Conservation (phyloP, 352 stramenopile species). For the Phytophthora pisi region DNA sequence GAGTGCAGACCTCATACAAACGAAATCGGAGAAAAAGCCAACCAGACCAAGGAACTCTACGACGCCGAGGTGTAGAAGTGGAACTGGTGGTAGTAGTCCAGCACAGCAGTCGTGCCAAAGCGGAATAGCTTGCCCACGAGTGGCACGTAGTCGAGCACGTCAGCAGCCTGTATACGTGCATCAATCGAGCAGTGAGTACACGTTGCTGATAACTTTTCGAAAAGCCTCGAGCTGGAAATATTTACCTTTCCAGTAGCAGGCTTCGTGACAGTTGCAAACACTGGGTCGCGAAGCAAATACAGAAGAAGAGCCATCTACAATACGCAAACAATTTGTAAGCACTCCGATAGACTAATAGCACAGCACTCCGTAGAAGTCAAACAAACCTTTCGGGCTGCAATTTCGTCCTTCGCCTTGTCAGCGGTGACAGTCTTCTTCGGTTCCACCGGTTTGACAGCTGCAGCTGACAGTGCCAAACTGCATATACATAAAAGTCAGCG, state of each 20-base stretch:
- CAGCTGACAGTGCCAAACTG: constrained; percentile 62
- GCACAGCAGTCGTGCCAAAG: constrained; percentile 64
- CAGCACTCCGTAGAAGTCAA: neutral
- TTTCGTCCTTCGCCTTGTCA: constrained; percentile 62
- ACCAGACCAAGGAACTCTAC: constrained; percentile 41
- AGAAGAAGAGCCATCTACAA: constrained; percentile 83
- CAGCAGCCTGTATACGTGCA: constrained; percentile 41
- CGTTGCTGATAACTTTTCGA: neutral
- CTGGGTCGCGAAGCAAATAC: constrained; percentile 83
- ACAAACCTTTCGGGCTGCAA: constrained; percentile 68
- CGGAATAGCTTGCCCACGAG: constrained; percentile 75
- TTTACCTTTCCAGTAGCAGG: constrained; percentile 66
- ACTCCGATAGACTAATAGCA: neutral
- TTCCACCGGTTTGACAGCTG: constrained; percentile 55
- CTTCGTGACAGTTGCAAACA: constrained; percentile 75
- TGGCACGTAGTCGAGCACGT: constrained; percentile 70
- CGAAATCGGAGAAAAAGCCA: constrained; percentile 6
- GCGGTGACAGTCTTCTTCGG: constrained; percentile 19
- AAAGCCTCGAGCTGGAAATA: neutral
- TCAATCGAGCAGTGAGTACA: constrained; percentile 8
- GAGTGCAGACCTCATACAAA: constrained; percentile 18
- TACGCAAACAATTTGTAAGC: neutral
- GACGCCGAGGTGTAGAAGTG: constrained; percentile 90
- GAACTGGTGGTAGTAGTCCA: constrained; percentile 89
- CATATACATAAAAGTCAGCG: constrained; percentile 2